A percentile compares a stretch with the other conserved stretches of the same genome.
Conservation (phyloP, 345 rosid species). For the Erodium maritimum region DNA sequence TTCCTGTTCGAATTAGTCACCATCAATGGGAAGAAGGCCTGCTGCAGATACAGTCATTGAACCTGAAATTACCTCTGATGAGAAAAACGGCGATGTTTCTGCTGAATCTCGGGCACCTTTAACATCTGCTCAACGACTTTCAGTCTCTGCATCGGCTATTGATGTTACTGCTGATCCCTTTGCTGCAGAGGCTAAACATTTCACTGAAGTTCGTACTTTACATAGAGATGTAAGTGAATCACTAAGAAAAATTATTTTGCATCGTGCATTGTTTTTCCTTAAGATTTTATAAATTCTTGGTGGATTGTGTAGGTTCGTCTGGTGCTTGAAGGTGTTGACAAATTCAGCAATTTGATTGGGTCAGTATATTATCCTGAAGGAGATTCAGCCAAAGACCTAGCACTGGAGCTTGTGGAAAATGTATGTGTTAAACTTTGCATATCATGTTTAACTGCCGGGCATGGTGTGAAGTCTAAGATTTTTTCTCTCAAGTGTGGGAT, state of each 20-base stretch:
- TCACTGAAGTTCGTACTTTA: conserved; percentile 78
- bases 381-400: conserved; percentile 76
- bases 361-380: conserved; percentile 83
- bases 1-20: conserved; percentile 38
- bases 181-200: conserved; percentile 78
- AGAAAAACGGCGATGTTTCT: conserved; percentile 54
- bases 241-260: conserved; percentile 6
- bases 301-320: conserved; percentile 63
- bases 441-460: not conserved
- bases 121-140: conserved; percentile 89
- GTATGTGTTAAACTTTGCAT: conserved; percentile 28
- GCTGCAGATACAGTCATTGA: conserved; percentile 37
- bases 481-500: not conserved
- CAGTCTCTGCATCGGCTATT: conserved; percentile 37
- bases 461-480: not conserved
- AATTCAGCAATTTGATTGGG: conserved; percentile 86
- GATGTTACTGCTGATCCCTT: conserved; percentile 80
- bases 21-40: conserved; percentile 76
- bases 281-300: conserved; percentile 12
- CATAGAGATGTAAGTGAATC: conserved; percentile 63
- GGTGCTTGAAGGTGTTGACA: conserved; percentile 95
- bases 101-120: conserved; percentile 53
- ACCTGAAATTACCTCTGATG: conserved; percentile 33
- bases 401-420: conserved; percentile 83
- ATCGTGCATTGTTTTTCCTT: conserved; percentile 4